Evolutionary conservation across 257 asterid species (phyloP).

Genomic region (Eustoma russellianum): DNA sequence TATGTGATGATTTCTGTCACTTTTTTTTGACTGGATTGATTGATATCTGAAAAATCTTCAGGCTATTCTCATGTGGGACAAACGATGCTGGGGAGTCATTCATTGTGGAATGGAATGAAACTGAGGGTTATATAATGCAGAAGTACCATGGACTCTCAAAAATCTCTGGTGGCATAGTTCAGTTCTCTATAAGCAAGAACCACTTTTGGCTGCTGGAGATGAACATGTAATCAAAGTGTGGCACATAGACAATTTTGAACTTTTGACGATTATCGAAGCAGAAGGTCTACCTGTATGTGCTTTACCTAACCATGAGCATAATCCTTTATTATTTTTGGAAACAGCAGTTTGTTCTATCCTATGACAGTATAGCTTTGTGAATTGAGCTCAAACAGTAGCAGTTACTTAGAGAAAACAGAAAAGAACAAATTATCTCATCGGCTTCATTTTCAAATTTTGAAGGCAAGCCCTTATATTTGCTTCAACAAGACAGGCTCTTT

Average conservation of each 20-base stretch:
- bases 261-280: constrained; percentile 38
- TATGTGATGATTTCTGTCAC: not conserved
- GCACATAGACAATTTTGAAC: constrained; percentile 38
- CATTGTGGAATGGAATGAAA: constrained; percentile 58
- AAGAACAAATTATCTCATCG: constrained; percentile 4
- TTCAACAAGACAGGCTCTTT: constrained; percentile 48
- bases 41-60: constrained; percentile 14
- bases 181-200: constrained; percentile 32
- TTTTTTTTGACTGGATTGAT: not conserved
- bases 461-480: constrained; percentile 55
- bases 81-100: constrained; percentile 44
- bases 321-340: not conserved
- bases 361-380: not conserved
- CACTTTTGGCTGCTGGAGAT: constrained; percentile 60
- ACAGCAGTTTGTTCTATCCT: not conserved
- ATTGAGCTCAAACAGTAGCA: no score
- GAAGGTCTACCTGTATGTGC: constrained; percentile 48
- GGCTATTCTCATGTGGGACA: constrained; percentile 75
- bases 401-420: no score
- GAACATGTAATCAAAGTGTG: constrained; percentile 56
- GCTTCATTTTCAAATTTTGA: constrained; percentile 3
- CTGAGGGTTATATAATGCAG: constrained; percentile 39
- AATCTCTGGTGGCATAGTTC: constrained; percentile 26
- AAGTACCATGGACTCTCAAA: constrained; percentile 44
- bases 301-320: not conserved